Conservation (phyloP, 768 basidiomycete species). For the Dentipellis sp. region DNA sequence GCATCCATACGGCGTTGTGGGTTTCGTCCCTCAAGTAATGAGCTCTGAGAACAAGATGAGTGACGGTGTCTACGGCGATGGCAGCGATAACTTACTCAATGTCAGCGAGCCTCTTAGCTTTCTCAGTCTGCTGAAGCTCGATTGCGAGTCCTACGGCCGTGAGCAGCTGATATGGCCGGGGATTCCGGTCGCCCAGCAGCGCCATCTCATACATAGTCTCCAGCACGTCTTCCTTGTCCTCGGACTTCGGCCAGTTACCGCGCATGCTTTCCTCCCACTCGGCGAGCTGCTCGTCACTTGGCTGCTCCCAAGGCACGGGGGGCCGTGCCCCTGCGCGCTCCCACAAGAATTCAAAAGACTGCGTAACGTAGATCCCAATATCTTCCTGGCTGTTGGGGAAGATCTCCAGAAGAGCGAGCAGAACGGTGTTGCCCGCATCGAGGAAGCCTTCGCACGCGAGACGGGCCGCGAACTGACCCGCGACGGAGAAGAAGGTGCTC, state of each 20-base stretch:
- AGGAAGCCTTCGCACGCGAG: not conserved
- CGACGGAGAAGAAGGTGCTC: not conserved
- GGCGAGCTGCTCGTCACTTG: not conserved
- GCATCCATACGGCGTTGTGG: not conserved
- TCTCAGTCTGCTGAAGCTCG: not conserved
- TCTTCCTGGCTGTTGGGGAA: not conserved
- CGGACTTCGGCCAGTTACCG: not conserved
- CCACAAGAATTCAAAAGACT: not conserved
- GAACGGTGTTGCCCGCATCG: not conserved
- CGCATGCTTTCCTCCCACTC: not conserved
- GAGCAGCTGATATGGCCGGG: not conserved
- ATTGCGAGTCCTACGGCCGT: not conserved
- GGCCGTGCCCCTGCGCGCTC: not conserved
- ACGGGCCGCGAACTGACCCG: not conserved
- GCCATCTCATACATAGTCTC: not conserved
- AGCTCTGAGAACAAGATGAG: not conserved
- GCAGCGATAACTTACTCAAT: not conserved
- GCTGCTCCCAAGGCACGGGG: not conserved
- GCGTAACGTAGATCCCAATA: not conserved
- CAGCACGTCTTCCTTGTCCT: not conserved
- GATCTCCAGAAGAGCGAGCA: not conserved
- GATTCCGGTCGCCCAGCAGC: not conserved
- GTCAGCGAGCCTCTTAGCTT: not conserved
- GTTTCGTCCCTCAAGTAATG: not conserved
- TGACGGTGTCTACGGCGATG: not conserved